Conservation (phyloP, 2,329 filamentous ascomycete species). For the Scolecobasidium constrictum region DNA sequence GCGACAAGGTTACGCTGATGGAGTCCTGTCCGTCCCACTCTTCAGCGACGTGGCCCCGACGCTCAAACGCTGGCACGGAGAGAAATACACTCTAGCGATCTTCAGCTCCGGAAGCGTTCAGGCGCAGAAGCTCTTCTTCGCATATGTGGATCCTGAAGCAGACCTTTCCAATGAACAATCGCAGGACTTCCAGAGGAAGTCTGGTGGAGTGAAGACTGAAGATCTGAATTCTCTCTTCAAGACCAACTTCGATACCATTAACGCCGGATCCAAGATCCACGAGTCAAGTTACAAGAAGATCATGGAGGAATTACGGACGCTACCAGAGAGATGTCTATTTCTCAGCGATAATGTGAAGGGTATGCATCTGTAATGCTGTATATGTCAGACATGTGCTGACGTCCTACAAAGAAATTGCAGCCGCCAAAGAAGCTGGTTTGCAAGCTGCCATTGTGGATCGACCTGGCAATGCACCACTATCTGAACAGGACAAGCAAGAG, state of each 20-base stretch:
- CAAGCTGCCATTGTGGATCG: slow-evolving; percentile 39
- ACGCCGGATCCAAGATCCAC: slow-evolving; percentile 65
- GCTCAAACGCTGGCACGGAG: slow-evolving; percentile 47
- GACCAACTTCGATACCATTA: slow-evolving; percentile 60
- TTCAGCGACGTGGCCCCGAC: slow-evolving; percentile 63
- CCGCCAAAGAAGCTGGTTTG: slow-evolving; percentile 31
- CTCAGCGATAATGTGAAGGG: slow-evolving; percentile 65
- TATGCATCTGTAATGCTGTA: no score
- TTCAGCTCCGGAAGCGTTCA: slow-evolving; percentile 74
- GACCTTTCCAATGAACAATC: background rate
- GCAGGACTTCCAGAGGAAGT: background rate
- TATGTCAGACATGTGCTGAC: slow-evolving; percentile 4
- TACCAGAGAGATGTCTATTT: slow-evolving; percentile 55
- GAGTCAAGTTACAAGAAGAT: slow-evolving; percentile 57
- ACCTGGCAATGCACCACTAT: slow-evolving; percentile 54
- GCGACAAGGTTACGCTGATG: slow-evolving; percentile 60
- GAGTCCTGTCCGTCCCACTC: slow-evolving; percentile 59
- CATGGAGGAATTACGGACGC: slow-evolving; percentile 35
- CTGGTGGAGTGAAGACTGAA: slow-evolving; percentile 29
- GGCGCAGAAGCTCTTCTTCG: slow-evolving; percentile 71
- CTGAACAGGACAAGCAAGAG: slow-evolving; percentile 4
- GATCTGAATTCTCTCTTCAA: slow-evolving; percentile 26
- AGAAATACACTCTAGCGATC: slow-evolving; percentile 52
- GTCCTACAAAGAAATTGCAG: slow-evolving; percentile 31
- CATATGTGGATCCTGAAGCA: slow-evolving; percentile 34